Conservation (phyloP, 2,329 filamentous ascomycete species). For the Periconia macrospinosa region DNA sequence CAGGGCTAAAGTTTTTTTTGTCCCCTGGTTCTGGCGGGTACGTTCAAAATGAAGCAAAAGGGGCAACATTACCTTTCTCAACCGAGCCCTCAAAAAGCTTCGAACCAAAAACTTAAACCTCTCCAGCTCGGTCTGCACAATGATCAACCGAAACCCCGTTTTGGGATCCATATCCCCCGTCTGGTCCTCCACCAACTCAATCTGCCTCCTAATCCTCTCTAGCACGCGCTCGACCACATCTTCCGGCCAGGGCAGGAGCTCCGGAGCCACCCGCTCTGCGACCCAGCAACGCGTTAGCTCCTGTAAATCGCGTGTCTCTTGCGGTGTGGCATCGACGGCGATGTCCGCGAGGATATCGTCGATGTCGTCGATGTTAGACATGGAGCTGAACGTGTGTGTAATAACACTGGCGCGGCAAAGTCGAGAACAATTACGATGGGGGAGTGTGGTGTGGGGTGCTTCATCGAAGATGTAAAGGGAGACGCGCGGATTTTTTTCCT, state of each 20-base stretch:
- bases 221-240: constrained; percentile 82
- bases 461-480: neutral
- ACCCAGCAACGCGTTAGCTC: constrained; percentile 90
- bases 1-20: neutral
- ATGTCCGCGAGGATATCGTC: constrained; percentile 57
- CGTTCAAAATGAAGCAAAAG: too few relatives aligned
- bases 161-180: constrained; percentile 86
- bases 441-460: neutral
- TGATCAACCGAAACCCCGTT: constrained; percentile 89
- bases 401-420: neutral
- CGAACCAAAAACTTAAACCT: constrained; percentile 89
- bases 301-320: constrained; percentile 76
- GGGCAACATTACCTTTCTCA: constrained; percentile 70
- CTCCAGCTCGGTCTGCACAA: constrained; percentile 95
- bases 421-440: too few relatives aligned
- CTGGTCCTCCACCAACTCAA: constrained; percentile 57
- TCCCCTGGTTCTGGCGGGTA: neutral
- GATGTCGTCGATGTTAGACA: constrained; percentile 42
- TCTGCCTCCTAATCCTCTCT: constrained; percentile 53
- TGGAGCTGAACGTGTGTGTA: neutral
- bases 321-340: constrained; percentile 49
- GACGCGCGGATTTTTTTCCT: neutral
- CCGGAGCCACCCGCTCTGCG: constrained; percentile 84
- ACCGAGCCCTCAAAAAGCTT: constrained; percentile 78
- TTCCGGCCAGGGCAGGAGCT: constrained; percentile 78